Evolutionary conservation across 129 eudicot species (phyloP).

Genomic region (Flaveria bidentis): DNA sequence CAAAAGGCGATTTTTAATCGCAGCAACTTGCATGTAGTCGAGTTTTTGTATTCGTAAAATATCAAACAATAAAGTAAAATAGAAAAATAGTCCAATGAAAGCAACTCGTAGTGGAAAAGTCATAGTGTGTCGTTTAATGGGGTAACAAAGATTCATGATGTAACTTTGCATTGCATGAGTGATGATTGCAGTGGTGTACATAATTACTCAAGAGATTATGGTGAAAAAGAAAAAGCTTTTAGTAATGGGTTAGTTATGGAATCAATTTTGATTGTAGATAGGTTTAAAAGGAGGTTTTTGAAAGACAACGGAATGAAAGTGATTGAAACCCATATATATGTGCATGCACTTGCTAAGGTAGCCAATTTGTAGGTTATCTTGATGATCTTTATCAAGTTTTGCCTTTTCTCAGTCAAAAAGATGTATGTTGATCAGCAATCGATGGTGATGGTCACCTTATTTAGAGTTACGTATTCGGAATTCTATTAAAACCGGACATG

Average conservation of each 20-base stretch:
- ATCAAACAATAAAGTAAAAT: neutral
- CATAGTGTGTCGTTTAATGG: slow-evolving; percentile 35
- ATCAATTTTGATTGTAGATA: slow-evolving; percentile 27
- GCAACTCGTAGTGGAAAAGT: slow-evolving; percentile 32
- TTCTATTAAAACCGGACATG: too few species aligned
- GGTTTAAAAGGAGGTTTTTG: slow-evolving; percentile 24
- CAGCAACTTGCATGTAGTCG: neutral
- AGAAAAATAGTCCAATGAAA: slow-evolving; percentile 18
- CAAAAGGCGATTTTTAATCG: neutral
- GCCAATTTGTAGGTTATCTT: slow-evolving; percentile 36
- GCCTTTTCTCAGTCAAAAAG: slow-evolving; percentile 35
- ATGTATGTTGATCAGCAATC: neutral
- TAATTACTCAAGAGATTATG: slow-evolving; percentile 20
- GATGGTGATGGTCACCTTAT: slow-evolving; percentile 21
- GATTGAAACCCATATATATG: slow-evolving; percentile 29
- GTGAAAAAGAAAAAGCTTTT: slow-evolving; percentile 18
- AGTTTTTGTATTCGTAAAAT: neutral
- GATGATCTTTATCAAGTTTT: slow-evolving; percentile 8
- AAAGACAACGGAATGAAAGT: slow-evolving; percentile 25
- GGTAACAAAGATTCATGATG: slow-evolving; percentile 43
- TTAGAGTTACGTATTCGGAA: neutral
- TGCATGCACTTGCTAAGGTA: slow-evolving; percentile 24
- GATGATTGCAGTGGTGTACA: slow-evolving; percentile 27
- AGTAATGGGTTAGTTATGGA: slow-evolving; percentile 41
- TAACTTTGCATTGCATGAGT: slow-evolving; percentile 40